phyloP scores from a whole-genome alignment of 1,139 yeast species.

The Geotrichum klebahnii region DNA sequence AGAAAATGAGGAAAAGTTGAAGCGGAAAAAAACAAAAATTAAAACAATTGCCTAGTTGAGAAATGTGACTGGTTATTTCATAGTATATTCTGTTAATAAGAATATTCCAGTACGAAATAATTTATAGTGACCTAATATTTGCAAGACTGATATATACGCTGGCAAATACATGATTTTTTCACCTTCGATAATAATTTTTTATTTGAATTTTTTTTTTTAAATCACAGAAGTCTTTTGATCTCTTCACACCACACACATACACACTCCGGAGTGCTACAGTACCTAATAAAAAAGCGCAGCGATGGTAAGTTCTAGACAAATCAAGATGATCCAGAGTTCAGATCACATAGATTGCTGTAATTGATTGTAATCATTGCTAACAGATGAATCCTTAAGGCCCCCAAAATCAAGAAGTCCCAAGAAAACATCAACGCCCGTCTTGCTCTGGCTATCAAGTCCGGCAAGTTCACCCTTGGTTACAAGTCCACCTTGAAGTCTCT shows the following conservation, averaged over 20 bases:
- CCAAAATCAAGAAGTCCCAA: conserved; percentile 80
- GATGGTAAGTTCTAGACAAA: conserved; percentile 75
- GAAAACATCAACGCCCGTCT: conserved; percentile 98
- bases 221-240: not conserved
- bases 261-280: conserved; percentile 77
- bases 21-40: not conserved
- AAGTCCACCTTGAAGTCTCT: conserved; percentile 97
- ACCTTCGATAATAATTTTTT: too few relatives aligned
- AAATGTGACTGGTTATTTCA: conserved; percentile 7
- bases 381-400: conserved; percentile 70
- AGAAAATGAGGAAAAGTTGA: conserved; percentile 7
- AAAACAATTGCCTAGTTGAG: not conserved
- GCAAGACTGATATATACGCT: not conserved
- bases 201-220: too few relatives aligned
- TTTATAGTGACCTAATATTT: not conserved
- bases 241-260: conserved; percentile 14
- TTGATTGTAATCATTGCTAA: conserved; percentile 8
- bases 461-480: conserved; percentile 99
- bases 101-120: not conserved
- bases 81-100: conserved; percentile 1
- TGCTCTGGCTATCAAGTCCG: conserved; percentile 97
- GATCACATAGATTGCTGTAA: too few relatives aligned
- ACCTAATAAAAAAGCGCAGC: conserved; percentile 58
- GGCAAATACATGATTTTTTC: too few relatives aligned
- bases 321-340: not conserved